A percentile compares a stretch with the other conserved stretches of the same genome.
These are phyloP conservation scores for Didymella pinodella DNA, from an alignment of 2,329 filamentous ascomycete genomes.

Conservation along the genomic window DNA sequence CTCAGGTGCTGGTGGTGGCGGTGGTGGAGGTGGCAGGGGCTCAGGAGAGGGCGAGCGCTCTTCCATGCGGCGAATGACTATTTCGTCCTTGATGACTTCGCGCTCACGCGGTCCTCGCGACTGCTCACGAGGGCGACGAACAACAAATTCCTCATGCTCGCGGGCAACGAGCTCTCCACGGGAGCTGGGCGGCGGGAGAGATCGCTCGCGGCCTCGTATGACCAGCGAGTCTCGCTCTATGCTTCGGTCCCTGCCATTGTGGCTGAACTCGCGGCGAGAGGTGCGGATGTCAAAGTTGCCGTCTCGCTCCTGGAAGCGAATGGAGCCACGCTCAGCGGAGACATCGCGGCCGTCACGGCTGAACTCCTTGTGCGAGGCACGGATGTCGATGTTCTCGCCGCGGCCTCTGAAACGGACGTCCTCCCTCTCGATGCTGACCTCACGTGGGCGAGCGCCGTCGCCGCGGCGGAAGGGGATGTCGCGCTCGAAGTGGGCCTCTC, in stretches of 20 bases:
- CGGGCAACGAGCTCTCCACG: conserved; percentile 50
- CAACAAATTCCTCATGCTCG: conserved; percentile 54
- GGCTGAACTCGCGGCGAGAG: conserved; percentile 47
- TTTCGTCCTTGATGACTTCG: conserved; percentile 50
- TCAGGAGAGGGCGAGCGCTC: conserved; percentile 61
- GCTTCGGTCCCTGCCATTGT: conserved; percentile 44
- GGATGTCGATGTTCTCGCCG: conserved; percentile 46
- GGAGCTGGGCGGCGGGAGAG: conserved; percentile 46
- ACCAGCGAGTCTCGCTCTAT: conserved; percentile 47
- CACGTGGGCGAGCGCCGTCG: conserved; percentile 50
- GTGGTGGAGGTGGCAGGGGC: conserved; percentile 54
- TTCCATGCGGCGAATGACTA: conserved; percentile 57
- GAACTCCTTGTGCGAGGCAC: conserved; percentile 35
- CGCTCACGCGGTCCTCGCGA: conserved; percentile 45
- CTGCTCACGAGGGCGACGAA: conserved; percentile 48
- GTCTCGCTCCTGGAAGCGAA: conserved; percentile 44
- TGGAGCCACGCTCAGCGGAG: conserved; percentile 39
- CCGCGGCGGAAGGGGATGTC: conserved; percentile 56
- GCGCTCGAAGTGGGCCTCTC: conserved; percentile 47
- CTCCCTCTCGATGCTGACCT: conserved; percentile 52
- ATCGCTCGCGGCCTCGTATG: conserved; percentile 47
- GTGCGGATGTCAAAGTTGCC: conserved; percentile 54
- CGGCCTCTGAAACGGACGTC: conserved; percentile 57
- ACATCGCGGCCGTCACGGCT: conserved; percentile 35
- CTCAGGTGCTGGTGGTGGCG: conserved; percentile 61